phyloP scores from a whole-genome alignment of 2,329 filamentous ascomycete genomes.

The Pseudogymnoascus verrucosus region DNA sequence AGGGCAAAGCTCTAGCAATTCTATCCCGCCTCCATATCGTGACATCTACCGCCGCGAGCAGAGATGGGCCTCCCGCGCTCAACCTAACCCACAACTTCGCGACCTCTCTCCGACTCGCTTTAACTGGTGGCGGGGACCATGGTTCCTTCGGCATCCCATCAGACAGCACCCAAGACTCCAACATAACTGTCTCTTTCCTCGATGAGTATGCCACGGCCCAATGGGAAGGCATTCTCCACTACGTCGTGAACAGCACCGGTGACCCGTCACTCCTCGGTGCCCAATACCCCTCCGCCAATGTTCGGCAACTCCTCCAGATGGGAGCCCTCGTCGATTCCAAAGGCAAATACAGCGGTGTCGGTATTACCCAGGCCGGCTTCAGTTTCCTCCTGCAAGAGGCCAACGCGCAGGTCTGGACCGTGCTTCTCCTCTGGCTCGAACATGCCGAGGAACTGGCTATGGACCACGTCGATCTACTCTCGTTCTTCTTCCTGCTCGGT shows the following conservation, averaged over 20 bases:
- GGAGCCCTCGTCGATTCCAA: conserved; percentile 69
- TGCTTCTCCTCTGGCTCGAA: conserved; percentile 88
- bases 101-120: conserved; percentile 71
- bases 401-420: conserved; percentile 94
- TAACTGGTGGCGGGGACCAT: conserved; percentile 79
- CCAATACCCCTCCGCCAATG: conserved; percentile 61
- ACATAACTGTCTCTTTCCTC: conserved; percentile 63
- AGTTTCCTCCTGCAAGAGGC: conserved; percentile 91
- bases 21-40: conserved; percentile 84
- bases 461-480: conserved; percentile 88
- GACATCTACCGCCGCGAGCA: conserved; percentile 51
- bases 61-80: conserved; percentile 61
- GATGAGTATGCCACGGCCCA: conserved; percentile 80
- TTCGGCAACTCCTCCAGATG: conserved; percentile 73
- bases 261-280: conserved; percentile 38
- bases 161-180: conserved; percentile 49
- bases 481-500: conserved; percentile 91
- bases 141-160: conserved; percentile 88
- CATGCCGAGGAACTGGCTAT: conserved; percentile 63
- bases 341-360: conserved; percentile 39
- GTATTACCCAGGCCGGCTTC: conserved; percentile 89
- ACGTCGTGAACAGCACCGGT: conserved; percentile 75
- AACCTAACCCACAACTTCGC: conserved; percentile 75
- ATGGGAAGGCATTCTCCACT: conserved; percentile 95
- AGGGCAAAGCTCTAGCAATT: conserved; percentile 75